phyloP scores from a whole-genome alignment of 2,329 filamentous ascomycete species.

The Aspergillus fumigatiaffinis region DNA sequence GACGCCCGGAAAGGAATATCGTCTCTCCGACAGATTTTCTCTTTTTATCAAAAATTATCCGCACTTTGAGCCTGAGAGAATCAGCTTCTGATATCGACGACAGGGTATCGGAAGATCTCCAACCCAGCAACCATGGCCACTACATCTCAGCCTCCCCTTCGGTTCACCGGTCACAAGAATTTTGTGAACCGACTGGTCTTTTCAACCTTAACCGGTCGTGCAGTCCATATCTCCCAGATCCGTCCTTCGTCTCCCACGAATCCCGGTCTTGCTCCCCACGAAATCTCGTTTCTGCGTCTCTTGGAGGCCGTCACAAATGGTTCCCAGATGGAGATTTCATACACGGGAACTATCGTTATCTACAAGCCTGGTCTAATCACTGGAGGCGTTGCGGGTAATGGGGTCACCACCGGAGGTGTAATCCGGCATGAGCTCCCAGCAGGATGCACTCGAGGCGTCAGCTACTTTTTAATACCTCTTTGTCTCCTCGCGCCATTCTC shows the following conservation, averaged over 20 bases:
- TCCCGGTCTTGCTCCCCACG: conserved; percentile 85
- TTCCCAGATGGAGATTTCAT: conserved; percentile 89
- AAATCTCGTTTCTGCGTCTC: conserved; percentile 92
- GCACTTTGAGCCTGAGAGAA: conserved; percentile 2
- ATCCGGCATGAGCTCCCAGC: conserved; percentile 77
- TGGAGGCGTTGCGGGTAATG: conserved; percentile 71
- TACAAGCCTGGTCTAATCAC: conserved; percentile 92
- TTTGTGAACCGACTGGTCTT: conserved; percentile 82
- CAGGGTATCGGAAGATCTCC: conserved; percentile 11
- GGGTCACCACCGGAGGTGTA: conserved; percentile 65
- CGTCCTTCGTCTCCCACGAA: conserved; percentile 79
- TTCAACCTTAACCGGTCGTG: conserved; percentile 82
- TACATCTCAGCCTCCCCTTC: conserved; percentile 52
- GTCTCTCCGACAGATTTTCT: conserved; percentile 29
- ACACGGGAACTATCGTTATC: conserved; percentile 88
- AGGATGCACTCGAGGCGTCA: conserved; percentile 73
- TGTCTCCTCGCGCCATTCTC: conserved; percentile 90
- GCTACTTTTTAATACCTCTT: conserved; percentile 86
- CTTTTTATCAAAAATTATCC: conserved; percentile 9
- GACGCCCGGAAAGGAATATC: conserved; percentile 27
- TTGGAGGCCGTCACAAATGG: conserved; percentile 95
- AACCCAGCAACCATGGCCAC: conserved; percentile 29
- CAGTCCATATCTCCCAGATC: conserved; percentile 91
- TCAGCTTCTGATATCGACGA: conserved; percentile 3
- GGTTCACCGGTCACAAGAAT: conserved; percentile 79